These are phyloP conservation scores for Aspergillus baeticus DNA, from an alignment of 495 filamentous ascomycete genomes.

Conservation along the genomic window DNA sequence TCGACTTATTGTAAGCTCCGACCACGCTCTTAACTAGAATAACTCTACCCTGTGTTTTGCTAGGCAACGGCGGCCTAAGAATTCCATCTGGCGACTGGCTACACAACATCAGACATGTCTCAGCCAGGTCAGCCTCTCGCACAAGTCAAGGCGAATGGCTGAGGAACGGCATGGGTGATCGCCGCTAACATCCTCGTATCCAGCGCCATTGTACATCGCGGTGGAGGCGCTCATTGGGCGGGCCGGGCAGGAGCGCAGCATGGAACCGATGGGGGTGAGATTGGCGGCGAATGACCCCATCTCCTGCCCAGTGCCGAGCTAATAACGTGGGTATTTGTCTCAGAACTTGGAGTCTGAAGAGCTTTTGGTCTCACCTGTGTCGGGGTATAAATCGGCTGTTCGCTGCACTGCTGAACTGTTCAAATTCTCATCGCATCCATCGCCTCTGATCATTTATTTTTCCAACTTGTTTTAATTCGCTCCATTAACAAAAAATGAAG, in stretches of 20 bases:
- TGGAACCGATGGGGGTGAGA: not conserved
- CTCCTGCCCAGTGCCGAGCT: not conserved
- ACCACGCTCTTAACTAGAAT: too few relatives aligned
- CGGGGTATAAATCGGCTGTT: not conserved
- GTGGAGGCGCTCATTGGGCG: not conserved
- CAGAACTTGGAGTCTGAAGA: not conserved
- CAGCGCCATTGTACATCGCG: too few relatives aligned
- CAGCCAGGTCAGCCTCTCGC: not conserved
- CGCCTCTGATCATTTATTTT: too few relatives aligned
- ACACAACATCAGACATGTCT: not conserved
- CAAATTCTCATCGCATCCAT: too few relatives aligned
- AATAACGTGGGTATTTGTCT: not conserved
- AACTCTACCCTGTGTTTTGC: too few relatives aligned
- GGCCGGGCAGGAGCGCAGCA: not conserved
- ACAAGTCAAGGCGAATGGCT: not conserved
- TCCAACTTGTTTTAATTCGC: too few relatives aligned
- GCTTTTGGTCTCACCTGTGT: not conserved
- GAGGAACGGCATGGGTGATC: not conserved
- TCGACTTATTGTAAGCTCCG: too few relatives aligned
- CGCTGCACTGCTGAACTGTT: too few relatives aligned
- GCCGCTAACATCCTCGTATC: too few relatives aligned
- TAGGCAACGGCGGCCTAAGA: too few relatives aligned
- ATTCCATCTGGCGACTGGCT: too few relatives aligned
- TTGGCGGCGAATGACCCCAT: not conserved
- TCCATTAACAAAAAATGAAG: constrained; percentile 22